Base-by-base conservation (phyloP, 179 eudicot species). In the Patellifolia procumbens region DNA sequence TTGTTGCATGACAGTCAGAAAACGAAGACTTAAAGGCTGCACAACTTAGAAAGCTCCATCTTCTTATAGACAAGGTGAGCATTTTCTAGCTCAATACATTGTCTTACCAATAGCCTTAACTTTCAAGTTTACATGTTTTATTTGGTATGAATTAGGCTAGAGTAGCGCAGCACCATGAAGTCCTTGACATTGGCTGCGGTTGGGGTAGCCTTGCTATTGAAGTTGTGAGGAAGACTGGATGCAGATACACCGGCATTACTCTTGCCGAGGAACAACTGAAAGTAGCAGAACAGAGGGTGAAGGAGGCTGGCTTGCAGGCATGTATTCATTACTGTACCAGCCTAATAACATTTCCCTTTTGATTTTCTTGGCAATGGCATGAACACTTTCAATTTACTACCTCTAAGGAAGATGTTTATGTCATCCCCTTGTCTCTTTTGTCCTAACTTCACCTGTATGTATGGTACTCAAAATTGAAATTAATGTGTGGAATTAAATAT, bases 141-240 rank as follows among this genome's bases (percentile, higher is more conserved):
- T n/a, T 34, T 43, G 42, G 69, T 26, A 29, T 5, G 46, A 60
- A 52, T 5, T 51, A 94, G 97, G 97, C 95, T 24, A 87, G 86
- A 78, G 84, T 92, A 62, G 73, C 79, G 19, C 86, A 90, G 80
- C 79, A 79, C 95, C 95, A 95, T 68, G 90, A 95, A 76, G 65
- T 95, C 73, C 87, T 95, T 39, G 99, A 95, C 81, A 93, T 95
- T 67, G 99, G 99, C 12, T 88, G 96, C 64, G 98, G 98, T 70
- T 93, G 98, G 99, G 98, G 99, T 72, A 91, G 89, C 81, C 82
- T 95, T 61, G 99, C 99, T 73, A 87, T 93, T 55, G 97, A 93
- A 89, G 85, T 86, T 67, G 99, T 95, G 4, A 90, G 82, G 70
- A 79, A 80, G 80, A 93, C 98, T 4, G 97, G 98, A 45, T 95